Evolutionary conservation across 768 basidiomycete species (phyloP), one percentile per base, ranked within the genome.

Genomic region (Pleurotus eryngii): DNA sequence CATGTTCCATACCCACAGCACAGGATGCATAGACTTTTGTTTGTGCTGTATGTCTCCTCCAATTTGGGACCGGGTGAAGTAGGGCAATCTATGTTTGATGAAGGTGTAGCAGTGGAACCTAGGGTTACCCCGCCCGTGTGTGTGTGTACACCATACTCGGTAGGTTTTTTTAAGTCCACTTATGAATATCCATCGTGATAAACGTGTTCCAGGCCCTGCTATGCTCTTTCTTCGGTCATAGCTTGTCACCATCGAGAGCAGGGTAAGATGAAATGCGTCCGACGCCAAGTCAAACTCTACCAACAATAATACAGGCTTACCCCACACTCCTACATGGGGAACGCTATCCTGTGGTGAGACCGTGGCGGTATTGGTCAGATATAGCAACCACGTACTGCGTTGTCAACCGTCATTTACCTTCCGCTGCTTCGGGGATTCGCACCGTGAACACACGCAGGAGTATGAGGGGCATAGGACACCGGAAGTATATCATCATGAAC

Each of bases 181-280:
- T 38, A 53, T 37, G 50, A 11, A 53, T 37, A 17, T 27, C 40
- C 38, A 53, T 53, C 38, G 51, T 53, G 51, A 53, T 53, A 37
- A 14, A 39, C 39, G 38, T 24, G 51, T 27, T 42, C 51, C 40
- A 53, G 51, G 40, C 35, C 24, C 18, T 37, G 37, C 15, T 8
- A 18, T 38, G 37, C 39, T 39, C 17, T 22, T 42, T 53, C 51
- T 53, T 53, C 51, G 51, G 51, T 53, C 51, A 53, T 53, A 53
- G 51, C 51, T 53, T 53, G 51, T 53, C 51, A 42, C 51, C 51
- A 37, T 53, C 9, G 51, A 53, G 51, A 12, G 40, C 38, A 39
- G 51, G 38, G 51, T 3, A n/a, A 42, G n/a, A 30, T 50, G 30
- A 50, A 53, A 53, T 39, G 51, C 51, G 38, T 26, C 51, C 51